A percentile compares a stretch with the other conserved stretches of the same genome.
Evolutionary conservation across 768 basidiomycete genomes (phyloP).

Genomic region (Leccinum imitatum): DNA sequence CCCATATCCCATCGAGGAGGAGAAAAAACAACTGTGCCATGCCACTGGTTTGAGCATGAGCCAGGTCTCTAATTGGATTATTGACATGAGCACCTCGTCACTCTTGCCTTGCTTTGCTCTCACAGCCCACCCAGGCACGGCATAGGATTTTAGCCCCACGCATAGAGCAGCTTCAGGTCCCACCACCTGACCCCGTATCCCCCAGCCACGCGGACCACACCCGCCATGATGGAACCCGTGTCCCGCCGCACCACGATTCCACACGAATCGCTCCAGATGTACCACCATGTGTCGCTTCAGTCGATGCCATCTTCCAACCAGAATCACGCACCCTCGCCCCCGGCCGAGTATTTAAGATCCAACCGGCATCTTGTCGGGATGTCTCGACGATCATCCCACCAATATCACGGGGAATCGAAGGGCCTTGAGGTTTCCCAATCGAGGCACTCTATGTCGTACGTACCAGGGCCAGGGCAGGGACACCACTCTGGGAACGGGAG

Average conservation of each 20-base stretch:
- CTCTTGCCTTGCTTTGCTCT: slow-evolving; percentile 10
- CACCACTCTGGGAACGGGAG: slow-evolving; percentile 41
- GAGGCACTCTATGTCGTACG: slow-evolving; percentile 38
- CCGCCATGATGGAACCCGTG: slow-evolving; percentile 36
- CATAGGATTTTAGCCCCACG: slow-evolving; percentile 39
- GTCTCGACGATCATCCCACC: slow-evolving; percentile 35
- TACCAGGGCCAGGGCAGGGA: slow-evolving; percentile 39
- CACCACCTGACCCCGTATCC: slow-evolving; percentile 71
- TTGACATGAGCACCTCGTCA: slow-evolving; percentile 57
- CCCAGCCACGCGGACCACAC: slow-evolving; percentile 36
- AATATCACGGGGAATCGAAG: slow-evolving; percentile 24
- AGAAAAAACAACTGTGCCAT: slow-evolving; percentile 86
- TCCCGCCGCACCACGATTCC: slow-evolving; percentile 67
- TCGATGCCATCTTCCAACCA: slow-evolving; percentile 38
- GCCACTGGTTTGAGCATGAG: slow-evolving; percentile 85
- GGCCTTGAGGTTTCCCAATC: slow-evolving; percentile 31
- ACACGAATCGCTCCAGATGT: slow-evolving; percentile 68
- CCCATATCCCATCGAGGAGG: slow-evolving; percentile 78
- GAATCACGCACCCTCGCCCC: slow-evolving; percentile 25
- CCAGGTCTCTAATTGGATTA: slow-evolving; percentile 94
- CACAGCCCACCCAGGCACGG: slow-evolving; percentile 49
- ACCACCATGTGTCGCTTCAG: slow-evolving; percentile 77
- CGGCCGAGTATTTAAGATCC: too few relatives aligned
- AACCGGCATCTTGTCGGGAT: slow-evolving; percentile 47
- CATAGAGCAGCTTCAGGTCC: slow-evolving; percentile 60